phyloP scores from a whole-genome alignment of 768 basidiomycete genomes.

The Leccinum longicurvipes region DNA sequence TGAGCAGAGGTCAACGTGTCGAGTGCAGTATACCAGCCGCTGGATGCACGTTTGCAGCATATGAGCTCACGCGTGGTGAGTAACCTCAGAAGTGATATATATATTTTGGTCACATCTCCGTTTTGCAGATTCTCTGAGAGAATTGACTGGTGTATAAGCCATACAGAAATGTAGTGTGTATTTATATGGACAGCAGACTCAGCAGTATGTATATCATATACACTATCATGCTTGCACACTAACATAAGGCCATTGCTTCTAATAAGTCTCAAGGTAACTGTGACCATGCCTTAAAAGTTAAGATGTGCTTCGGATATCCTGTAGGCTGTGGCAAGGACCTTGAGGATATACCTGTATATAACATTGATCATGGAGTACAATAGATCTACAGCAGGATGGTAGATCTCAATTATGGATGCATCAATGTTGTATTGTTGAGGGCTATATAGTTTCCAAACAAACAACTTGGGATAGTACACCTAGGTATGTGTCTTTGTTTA shows the following conservation, averaged over 20 bases:
- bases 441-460: no score
- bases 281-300: not conserved
- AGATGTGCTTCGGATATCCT: not conserved
- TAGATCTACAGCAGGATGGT: not conserved
- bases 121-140: constrained; percentile 21
- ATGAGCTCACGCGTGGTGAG: constrained; percentile 76
- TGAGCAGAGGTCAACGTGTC: not conserved
- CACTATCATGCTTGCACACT: not conserved
- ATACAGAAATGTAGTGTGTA: not conserved
- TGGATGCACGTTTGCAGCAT: constrained; percentile 86
- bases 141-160: constrained; percentile 22
- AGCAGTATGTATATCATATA: not conserved
- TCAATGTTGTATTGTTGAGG: no score
- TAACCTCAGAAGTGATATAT: not conserved
- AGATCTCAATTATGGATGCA: not conserved
- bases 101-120: not conserved
- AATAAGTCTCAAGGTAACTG: no score
- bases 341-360: not conserved
- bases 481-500: no score
- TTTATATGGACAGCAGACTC: not conserved
- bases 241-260: not conserved
- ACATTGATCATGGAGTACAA: not conserved
- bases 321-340: not conserved
- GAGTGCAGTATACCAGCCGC: constrained; percentile 79
- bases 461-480: no score